Percentiles rank a stretch among this genome's conserved stretches.
phyloP scores from a whole-genome alignment of 1,284 basidiomycete species.

The Mycena citricolor region DNA sequence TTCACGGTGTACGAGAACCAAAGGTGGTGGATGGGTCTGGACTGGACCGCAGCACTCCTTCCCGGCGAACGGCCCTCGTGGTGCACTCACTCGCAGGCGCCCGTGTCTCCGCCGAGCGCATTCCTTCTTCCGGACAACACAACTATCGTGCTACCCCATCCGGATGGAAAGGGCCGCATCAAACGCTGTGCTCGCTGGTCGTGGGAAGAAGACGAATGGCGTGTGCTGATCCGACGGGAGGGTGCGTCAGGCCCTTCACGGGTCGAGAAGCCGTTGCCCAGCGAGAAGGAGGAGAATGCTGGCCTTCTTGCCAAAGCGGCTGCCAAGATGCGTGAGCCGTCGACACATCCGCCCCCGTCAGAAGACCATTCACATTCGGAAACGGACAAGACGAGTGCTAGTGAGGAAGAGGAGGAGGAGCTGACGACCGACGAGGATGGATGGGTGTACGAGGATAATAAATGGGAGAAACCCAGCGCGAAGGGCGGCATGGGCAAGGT shows the following conservation, averaged over 20 bases:
- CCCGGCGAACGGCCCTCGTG: conserved; percentile 90
- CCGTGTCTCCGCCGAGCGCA: conserved; percentile 63
- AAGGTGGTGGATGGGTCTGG: conserved; percentile 89
- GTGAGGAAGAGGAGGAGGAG: conserved; percentile 32
- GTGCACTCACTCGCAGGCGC: conserved; percentile 62
- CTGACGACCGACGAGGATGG: conserved; percentile 81
- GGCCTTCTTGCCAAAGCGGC: conserved; percentile 49
- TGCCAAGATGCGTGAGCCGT: conserved; percentile 45
- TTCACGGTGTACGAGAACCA: conserved; percentile 94
- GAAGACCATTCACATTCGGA: conserved; percentile 31
- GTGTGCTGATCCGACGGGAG: conserved; percentile 64
- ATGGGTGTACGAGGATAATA: conserved; percentile 95
- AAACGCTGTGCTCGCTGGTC: conserved; percentile 78
- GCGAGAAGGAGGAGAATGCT: conserved; percentile 47
- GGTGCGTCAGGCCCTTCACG: conserved; percentile 45
- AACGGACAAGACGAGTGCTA: conserved; percentile 23
- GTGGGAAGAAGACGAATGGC: conserved; percentile 90
- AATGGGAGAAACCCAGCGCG: conserved; percentile 82
- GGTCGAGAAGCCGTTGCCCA: conserved; percentile 59
- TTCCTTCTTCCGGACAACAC: conserved; percentile 61
- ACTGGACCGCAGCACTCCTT: conserved; percentile 92
- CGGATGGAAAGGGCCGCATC: conserved; percentile 44
- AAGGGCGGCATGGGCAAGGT: conserved; percentile 86
- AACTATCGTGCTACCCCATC: conserved; percentile 51
- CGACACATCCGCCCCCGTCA: conserved; percentile 27